Percentiles rank a stretch among this genome's conserved stretches.
Conservation (phyloP, 371 early-diverging fungal genomes). For the Batrachochytrium dendrobatidis region DNA sequence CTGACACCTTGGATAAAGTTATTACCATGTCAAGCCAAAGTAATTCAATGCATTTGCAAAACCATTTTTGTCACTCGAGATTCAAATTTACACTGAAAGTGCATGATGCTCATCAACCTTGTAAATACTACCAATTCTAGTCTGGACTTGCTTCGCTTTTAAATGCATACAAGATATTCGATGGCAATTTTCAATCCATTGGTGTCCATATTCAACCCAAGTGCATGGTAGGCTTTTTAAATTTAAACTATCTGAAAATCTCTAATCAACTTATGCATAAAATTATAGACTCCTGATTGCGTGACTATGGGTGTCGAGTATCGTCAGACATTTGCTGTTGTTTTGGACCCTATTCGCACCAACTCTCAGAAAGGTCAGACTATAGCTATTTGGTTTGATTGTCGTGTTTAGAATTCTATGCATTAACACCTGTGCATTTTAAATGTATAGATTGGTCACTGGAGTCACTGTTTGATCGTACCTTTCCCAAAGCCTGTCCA, state of each 20-base stretch:
- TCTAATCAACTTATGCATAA: background rate
- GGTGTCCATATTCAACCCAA: slow-evolving; percentile 38
- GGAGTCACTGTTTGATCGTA: slow-evolving; percentile 54
- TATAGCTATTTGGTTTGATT: background rate
- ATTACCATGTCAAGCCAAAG: slow-evolving; percentile 85
- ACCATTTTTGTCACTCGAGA: too few relatives aligned
- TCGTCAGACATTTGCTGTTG: slow-evolving; percentile 58
- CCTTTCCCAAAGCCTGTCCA: slow-evolving; percentile 53
- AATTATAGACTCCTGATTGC: slow-evolving; percentile 7
- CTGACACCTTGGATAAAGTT: slow-evolving; percentile 94
- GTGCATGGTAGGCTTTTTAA: slow-evolving; percentile 31
- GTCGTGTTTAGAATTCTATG: too few relatives aligned
- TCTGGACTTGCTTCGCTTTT: slow-evolving; percentile 78
- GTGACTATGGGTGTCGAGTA: background rate
- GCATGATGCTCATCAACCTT: too few relatives aligned
- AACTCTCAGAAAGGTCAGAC: slow-evolving; percentile 44
- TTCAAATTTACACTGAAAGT: too few relatives aligned
- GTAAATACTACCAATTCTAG: too few relatives aligned
- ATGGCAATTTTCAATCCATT: slow-evolving; percentile 87
- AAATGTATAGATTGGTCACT: slow-evolving; percentile 65
- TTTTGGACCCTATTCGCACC: slow-evolving; percentile 63
- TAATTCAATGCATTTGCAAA: slow-evolving; percentile 14
- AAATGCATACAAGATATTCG: slow-evolving; percentile 82
- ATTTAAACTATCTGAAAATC: background rate
- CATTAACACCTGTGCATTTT: too few relatives aligned